Evolutionary conservation across 2,329 filamentous ascomycete species (phyloP).

Genomic region (Colletotrichum spinosum): DNA sequence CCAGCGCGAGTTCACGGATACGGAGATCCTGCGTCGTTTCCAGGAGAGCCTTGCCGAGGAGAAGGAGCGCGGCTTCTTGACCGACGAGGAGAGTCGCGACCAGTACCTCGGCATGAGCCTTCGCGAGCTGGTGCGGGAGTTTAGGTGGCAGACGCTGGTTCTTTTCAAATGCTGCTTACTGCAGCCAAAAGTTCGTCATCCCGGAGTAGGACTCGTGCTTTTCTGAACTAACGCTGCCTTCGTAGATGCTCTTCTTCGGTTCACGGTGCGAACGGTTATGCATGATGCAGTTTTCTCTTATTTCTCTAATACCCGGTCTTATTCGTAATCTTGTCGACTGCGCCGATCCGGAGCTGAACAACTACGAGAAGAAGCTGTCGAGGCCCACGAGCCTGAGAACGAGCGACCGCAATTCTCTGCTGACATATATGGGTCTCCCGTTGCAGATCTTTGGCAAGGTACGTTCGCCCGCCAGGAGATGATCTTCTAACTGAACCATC

Average conservation of each 20-base stretch:
- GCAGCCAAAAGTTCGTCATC: slow-evolving; percentile 82
- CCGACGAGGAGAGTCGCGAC: slow-evolving; percentile 80
- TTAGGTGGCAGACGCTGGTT: slow-evolving; percentile 93
- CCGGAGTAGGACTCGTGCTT: neutral
- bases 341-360: slow-evolving; percentile 92
- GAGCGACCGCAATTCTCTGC: slow-evolving; percentile 88
- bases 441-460: slow-evolving; percentile 96
- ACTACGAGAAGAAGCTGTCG: slow-evolving; percentile 78
- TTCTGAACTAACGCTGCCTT: neutral
- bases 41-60: slow-evolving; percentile 86
- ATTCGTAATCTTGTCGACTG: slow-evolving; percentile 94
- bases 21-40: slow-evolving; percentile 90
- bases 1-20: slow-evolving; percentile 90
- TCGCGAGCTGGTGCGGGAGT: slow-evolving; percentile 92
- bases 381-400: slow-evolving; percentile 89
- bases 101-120: slow-evolving; percentile 90
- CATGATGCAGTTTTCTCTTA: slow-evolving; percentile 98
- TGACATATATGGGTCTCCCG: slow-evolving; percentile 94
- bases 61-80: slow-evolving; percentile 65
- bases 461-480: slow-evolving; percentile 34
- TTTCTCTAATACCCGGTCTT: slow-evolving; percentile 93
- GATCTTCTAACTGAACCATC: slow-evolving; percentile 34
- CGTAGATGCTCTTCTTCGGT: slow-evolving; percentile 96
- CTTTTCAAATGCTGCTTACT: slow-evolving; percentile 93
- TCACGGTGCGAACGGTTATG: slow-evolving; percentile 95